Conservation (phyloP, 306 rosid genomes). For the Inga laurina region DNA sequence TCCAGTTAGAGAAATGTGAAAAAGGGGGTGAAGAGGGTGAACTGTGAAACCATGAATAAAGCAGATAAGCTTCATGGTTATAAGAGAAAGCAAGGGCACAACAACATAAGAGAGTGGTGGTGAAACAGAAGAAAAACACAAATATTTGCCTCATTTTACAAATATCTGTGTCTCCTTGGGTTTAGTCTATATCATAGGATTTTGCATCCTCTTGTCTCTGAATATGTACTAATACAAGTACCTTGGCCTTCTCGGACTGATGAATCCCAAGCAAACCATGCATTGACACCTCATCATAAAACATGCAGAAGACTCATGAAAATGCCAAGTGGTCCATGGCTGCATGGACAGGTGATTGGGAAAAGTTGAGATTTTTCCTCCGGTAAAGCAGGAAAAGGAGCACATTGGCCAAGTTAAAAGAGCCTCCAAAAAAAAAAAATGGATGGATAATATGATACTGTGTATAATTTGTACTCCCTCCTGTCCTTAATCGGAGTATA, state of each 20-base stretch:
- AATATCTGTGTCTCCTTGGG: too few relatives aligned
- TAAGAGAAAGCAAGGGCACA: conserved; percentile 29
- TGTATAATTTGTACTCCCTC: not conserved
- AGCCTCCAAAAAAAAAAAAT: too few relatives aligned
- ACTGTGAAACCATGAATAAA: conserved; percentile 63
- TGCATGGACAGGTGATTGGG: not conserved
- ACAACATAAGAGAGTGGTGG: conserved; percentile 2
- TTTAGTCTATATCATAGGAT: too few relatives aligned
- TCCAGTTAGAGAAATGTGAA: conserved; percentile 50
- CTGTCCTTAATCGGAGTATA: too few relatives aligned
- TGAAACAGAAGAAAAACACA: conserved; percentile 29
- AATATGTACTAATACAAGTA: too few relatives aligned
- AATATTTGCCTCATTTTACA: conserved; percentile 59
- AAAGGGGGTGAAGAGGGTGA: too few relatives aligned
- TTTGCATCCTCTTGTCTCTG: too few relatives aligned
- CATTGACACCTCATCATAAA: not conserved
- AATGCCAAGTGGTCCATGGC: conserved; percentile 7
- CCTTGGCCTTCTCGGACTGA: too few relatives aligned
- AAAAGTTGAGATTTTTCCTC: not conserved
- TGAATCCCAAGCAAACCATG: not conserved
- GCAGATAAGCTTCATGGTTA: conserved; percentile 57
- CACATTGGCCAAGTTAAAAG: not conserved
- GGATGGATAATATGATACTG: not conserved
- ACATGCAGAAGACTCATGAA: conserved; percentile 3
- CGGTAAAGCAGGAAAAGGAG: not conserved